Evolutionary conservation across 805 yeast genomes (phyloP).

Genomic region (Ogataea angusta): DNA sequence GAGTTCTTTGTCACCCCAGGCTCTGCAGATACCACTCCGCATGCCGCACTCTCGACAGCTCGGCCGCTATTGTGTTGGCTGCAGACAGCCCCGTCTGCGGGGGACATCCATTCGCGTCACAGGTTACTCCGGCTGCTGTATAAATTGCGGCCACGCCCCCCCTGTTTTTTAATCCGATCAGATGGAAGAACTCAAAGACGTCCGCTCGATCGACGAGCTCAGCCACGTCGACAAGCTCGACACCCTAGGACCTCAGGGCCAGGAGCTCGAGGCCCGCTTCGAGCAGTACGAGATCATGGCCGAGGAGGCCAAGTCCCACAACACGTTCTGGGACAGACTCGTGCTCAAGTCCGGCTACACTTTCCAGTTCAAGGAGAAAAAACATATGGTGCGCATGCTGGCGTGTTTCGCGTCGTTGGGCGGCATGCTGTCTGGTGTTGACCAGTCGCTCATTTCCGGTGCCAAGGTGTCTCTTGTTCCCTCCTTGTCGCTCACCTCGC

Average conservation of each 20-base stretch:
- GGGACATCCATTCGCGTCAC: too few species aligned
- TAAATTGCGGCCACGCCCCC: background rate
- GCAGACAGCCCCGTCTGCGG: background rate
- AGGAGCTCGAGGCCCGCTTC: conserved; percentile 36
- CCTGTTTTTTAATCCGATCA: background rate
- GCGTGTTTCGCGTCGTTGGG: conserved; percentile 61
- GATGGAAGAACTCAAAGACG: conserved; percentile 5
- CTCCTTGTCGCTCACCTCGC: conserved; percentile 38
- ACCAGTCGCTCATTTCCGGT: conserved; percentile 65
- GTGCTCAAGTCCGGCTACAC: conserved; percentile 34
- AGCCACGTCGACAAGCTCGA: conserved; percentile 30
- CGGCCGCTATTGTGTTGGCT: background rate
- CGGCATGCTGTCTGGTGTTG: conserved; percentile 64
- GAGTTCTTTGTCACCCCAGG: background rate
- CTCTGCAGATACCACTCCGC: background rate
- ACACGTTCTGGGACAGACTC: conserved; percentile 38
- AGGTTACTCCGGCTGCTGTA: background rate
- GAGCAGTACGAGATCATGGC: conserved; percentile 34
- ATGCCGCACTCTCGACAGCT: background rate
- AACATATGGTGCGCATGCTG: conserved; percentile 44
- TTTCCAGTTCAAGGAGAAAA: conserved; percentile 43
- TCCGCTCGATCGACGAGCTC: conserved; percentile 20
- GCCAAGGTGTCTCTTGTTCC: conserved; percentile 51
- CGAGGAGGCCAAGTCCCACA: conserved; percentile 29
- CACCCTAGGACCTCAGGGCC: conserved; percentile 28